phyloP scores from a whole-genome alignment of 164 flowering plant genomes.

The Magnolia officinalis region DNA sequence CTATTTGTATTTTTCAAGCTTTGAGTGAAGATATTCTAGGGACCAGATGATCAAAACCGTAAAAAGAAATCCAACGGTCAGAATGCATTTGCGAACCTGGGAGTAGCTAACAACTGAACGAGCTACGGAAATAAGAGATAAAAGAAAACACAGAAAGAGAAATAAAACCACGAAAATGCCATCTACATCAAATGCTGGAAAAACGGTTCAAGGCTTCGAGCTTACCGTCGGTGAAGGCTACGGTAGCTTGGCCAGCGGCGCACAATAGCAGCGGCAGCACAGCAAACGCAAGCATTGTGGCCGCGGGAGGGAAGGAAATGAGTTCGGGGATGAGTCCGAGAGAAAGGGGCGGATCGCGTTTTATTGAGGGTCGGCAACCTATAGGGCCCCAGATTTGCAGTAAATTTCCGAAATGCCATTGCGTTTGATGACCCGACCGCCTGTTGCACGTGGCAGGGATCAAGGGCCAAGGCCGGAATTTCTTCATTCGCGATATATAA shows the following conservation, averaged over 20 bases:
- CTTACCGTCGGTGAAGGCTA: conserved; percentile 40
- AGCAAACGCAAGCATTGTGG: conserved; percentile 19
- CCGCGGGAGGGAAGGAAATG: neutral
- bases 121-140: neutral
- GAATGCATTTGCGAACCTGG: neutral
- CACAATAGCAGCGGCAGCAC: conserved; percentile 33
- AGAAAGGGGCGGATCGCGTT: neutral
- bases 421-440: neutral
- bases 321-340: neutral
- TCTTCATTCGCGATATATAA: neutral
- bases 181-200: neutral
- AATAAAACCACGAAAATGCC: neutral
- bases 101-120: neutral
- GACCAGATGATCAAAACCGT: neutral
- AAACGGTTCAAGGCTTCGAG: neutral
- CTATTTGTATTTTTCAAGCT: too few species aligned
- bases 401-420: neutral
- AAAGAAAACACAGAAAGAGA: neutral
- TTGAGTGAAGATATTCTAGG: neutral
- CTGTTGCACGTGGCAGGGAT: neutral
- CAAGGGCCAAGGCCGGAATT: neutral
- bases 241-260: conserved; percentile 25
- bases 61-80: neutral
- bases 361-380: neutral
- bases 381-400: neutral